A percentile compares a stretch with the other conserved stretches of the same genome.
Evolutionary conservation across 768 basidiomycete genomes (phyloP).

Genomic region (Gymnopilus dilepis): DNA sequence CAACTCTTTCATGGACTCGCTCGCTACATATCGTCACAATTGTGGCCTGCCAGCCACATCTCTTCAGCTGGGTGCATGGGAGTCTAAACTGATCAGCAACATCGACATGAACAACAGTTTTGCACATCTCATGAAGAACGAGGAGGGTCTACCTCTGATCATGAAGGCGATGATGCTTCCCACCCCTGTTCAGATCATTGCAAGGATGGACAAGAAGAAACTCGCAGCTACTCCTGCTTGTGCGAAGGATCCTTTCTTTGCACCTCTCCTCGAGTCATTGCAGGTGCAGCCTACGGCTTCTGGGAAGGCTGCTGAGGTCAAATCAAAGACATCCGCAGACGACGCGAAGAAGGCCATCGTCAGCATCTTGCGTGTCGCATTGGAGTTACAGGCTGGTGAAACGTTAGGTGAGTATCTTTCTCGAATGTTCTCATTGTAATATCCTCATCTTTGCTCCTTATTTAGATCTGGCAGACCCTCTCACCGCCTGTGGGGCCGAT

Average conservation of each 20-base stretch:
- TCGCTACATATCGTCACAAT: constrained; percentile 33
- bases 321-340: constrained; percentile 21
- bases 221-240: constrained; percentile 26
- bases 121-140: constrained; percentile 26
- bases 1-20: constrained; percentile 36
- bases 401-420: constrained; percentile 30
- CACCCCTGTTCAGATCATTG: constrained; percentile 28
- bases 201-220: constrained; percentile 26
- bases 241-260: constrained; percentile 30
- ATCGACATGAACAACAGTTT: constrained; percentile 29
- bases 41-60: constrained; percentile 33
- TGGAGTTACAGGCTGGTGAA: constrained; percentile 34
- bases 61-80: constrained; percentile 37
- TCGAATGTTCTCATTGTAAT: not conserved
- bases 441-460: not conserved
- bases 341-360: constrained; percentile 26
- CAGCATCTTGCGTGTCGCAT: constrained; percentile 30
- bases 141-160: constrained; percentile 26
- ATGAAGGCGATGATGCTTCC: constrained; percentile 30
- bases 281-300: not conserved
- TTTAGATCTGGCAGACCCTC: constrained; percentile 33
- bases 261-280: constrained; percentile 20
- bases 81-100: constrained; percentile 30
- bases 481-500: constrained; percentile 37
- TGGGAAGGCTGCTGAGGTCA: not conserved